phyloP scores from a whole-genome alignment of 192 early-diverging fungal genomes.

The Dimargaris verticillata region DNA sequence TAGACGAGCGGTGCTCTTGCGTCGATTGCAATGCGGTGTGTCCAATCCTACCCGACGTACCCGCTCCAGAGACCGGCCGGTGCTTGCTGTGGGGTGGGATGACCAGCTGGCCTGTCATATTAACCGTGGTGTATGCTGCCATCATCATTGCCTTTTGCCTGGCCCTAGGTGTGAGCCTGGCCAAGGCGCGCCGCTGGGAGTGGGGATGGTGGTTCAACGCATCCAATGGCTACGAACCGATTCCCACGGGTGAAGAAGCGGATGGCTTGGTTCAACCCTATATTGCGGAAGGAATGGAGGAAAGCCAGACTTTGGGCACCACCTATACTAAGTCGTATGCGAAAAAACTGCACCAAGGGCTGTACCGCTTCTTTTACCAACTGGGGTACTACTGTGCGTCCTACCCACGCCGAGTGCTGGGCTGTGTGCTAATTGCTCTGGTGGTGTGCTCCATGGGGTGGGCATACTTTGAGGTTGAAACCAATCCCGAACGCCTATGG shows the following conservation, averaged over 20 bases:
- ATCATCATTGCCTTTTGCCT: slow-evolving; percentile 11
- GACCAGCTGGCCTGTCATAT: slow-evolving; percentile 32
- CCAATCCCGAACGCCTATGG: slow-evolving; percentile 40
- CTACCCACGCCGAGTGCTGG: slow-evolving; percentile 33
- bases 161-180: background rate
- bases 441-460: slow-evolving; percentile 37
- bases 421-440: slow-evolving; percentile 22
- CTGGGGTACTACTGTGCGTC: slow-evolving; percentile 37
- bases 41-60: slow-evolving; percentile 26
- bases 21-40: slow-evolving; percentile 40
- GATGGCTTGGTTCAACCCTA: background rate
- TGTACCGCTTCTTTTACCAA: slow-evolving; percentile 44
- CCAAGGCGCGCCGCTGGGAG: background rate
- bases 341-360: slow-evolving; percentile 27
- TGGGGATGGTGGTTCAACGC: background rate
- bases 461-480: slow-evolving; percentile 32
- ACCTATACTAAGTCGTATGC: slow-evolving; percentile 24
- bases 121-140: slow-evolving; percentile 23
- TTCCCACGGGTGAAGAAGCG: background rate
- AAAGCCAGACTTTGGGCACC: slow-evolving; percentile 19
- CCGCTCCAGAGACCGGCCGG: slow-evolving; percentile 26
- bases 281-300: slow-evolving; percentile 18
- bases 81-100: slow-evolving; percentile 28
- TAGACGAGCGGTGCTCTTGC: slow-evolving; percentile 36
- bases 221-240: background rate